phyloP scores from a whole-genome alignment of 345 rosid genomes.

The Ailanthus altissimus region DNA sequence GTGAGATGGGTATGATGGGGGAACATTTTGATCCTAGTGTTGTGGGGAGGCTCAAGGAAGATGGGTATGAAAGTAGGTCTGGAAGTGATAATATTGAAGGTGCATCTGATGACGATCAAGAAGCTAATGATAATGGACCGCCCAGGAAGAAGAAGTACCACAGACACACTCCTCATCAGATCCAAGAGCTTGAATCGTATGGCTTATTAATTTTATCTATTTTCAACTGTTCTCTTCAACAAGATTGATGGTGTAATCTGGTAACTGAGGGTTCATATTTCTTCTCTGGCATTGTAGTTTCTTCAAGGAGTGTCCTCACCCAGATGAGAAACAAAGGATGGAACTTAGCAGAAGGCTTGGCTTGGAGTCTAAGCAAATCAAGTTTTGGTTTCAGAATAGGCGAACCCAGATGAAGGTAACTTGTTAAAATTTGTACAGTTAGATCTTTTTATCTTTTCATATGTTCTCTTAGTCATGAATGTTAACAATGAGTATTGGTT shows the following conservation, averaged over 20 bases:
- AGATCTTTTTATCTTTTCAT: not conserved
- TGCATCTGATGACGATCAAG: conserved; percentile 59
- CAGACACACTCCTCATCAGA: conserved; percentile 72
- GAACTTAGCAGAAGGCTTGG: conserved; percentile 59
- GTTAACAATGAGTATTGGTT: not conserved
- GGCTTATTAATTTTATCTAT: not conserved
- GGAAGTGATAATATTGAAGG: conserved; percentile 59
- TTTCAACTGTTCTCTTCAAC: not conserved
- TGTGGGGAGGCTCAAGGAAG: conserved; percentile 42
- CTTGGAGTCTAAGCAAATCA: conserved; percentile 59
- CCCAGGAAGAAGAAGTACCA: conserved; percentile 63
- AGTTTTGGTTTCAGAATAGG: conserved; percentile 83
- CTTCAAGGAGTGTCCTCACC: conserved; percentile 73
- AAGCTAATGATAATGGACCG: conserved; percentile 35
- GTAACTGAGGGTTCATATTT: not conserved
- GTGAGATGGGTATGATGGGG: conserved; percentile 40
- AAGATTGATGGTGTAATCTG: not conserved
- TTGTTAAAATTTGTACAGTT: not conserved
- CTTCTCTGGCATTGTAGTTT: conserved; percentile 30
- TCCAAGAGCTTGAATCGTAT: conserved; percentile 79
- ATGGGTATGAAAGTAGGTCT: conserved; percentile 58
- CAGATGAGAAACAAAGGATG: conserved; percentile 64
- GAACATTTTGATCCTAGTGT: conserved; percentile 51
- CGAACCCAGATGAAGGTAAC: conserved; percentile 80
- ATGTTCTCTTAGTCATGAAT: not conserved